Evolutionary conservation across 1,284 basidiomycete genomes (phyloP).

Genomic region (Pascua guehoae): DNA sequence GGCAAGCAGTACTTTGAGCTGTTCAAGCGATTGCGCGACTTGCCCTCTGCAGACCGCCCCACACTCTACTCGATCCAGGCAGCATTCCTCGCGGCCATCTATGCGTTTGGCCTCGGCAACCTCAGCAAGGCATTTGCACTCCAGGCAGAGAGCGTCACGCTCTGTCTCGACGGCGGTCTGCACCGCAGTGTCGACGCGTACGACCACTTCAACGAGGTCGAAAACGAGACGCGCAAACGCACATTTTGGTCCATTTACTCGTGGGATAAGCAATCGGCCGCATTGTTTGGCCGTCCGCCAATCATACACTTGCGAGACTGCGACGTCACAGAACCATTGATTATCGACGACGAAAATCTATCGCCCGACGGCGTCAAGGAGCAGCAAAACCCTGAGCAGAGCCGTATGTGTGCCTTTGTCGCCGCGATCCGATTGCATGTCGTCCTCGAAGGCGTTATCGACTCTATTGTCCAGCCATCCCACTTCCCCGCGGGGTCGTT

Average conservation of each 20-base stretch:
- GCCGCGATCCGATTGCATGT: constrained; percentile 70
- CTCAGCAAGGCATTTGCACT: constrained; percentile 80
- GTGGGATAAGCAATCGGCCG: constrained; percentile 78
- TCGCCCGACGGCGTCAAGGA: constrained; percentile 64
- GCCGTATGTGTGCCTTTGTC: constrained; percentile 74
- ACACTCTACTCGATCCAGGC: constrained; percentile 85
- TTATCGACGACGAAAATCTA: constrained; percentile 84
- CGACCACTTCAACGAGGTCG: constrained; percentile 78
- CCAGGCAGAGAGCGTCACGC: constrained; percentile 74
- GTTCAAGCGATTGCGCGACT: constrained; percentile 72
- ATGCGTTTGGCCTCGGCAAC: constrained; percentile 78
- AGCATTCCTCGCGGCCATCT: constrained; percentile 78
- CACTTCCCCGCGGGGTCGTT: constrained; percentile 48
- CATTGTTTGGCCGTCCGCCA: constrained; percentile 80
- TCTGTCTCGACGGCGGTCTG: constrained; percentile 75
- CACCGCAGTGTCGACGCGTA: constrained; percentile 84
- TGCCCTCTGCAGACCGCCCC: constrained; percentile 79
- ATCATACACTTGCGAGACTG: constrained; percentile 79
- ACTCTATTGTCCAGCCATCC: constrained; percentile 51
- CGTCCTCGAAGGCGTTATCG: constrained; percentile 66
- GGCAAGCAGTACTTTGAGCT: constrained; percentile 88
- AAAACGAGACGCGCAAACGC: constrained; percentile 80
- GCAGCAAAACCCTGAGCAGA: constrained; percentile 66
- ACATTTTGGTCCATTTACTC: constrained; percentile 89
- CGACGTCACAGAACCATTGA: constrained; percentile 74